phyloP scores from a whole-genome alignment of 2,329 filamentous ascomycete genomes.

The Colletotrichum truncatum region DNA sequence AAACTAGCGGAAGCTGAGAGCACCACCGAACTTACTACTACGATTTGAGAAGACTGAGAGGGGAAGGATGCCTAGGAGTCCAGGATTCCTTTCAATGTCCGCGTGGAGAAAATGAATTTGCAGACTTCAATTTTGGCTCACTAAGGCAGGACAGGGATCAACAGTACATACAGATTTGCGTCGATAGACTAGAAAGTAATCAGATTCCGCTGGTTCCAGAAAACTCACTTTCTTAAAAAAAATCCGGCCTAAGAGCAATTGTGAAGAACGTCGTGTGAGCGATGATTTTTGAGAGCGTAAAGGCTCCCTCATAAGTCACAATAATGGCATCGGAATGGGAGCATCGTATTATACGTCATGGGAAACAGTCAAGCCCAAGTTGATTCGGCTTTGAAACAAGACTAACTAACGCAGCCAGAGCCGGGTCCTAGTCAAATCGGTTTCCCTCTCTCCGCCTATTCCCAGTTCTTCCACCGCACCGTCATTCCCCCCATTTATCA shows the following conservation, averaged over 20 bases:
- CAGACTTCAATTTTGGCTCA: too few species aligned
- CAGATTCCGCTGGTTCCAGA: too few species aligned
- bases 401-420: background rate
- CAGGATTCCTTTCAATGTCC: background rate
- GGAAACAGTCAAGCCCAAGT: slow-evolving; percentile 14
- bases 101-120: too few species aligned
- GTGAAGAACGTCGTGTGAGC: too few species aligned
- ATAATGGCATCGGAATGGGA: too few species aligned
- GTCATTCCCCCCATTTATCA: background rate
- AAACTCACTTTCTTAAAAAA: too few species aligned
- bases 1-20: slow-evolving; percentile 32
- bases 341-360: background rate
- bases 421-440: background rate
- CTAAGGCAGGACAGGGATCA: too few species aligned
- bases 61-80: background rate
- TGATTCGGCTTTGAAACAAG: slow-evolving; percentile 20
- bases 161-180: too few species aligned
- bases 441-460: background rate
- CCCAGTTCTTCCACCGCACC: background rate
- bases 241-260: too few species aligned
- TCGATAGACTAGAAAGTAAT: too few species aligned
- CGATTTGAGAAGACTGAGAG: background rate
- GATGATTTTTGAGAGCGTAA: too few species aligned
- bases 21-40: background rate
- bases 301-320: too few species aligned